Evolutionary conservation across 257 asterid genomes (phyloP), one percentile per base, ranked within the genome.

Genomic region (Ocimum tenuiflorum): DNA sequence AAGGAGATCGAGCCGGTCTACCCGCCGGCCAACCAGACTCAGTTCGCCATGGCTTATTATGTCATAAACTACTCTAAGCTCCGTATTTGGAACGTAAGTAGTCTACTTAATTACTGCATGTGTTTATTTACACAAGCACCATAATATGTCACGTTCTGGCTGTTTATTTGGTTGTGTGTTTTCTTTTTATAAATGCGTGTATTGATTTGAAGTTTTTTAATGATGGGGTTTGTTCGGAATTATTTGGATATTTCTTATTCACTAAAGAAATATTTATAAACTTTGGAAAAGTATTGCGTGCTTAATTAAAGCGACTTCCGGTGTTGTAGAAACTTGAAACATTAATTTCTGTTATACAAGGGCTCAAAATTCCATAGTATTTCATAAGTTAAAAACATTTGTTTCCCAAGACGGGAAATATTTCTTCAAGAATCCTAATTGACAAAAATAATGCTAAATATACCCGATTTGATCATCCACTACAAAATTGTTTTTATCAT

Each of bases 11-110:
- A 78, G 59, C 83, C 80, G 0, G 75, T 78, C 0, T 75, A 78
- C 64, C 83, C 83, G 5, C 83, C 83, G 6, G 64, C 43, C 0
- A 67, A 78, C 68, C 77, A 75, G 23, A 71, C 78, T 33, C 70
- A 78, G 61, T 78, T 78, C 62, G 78, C 83, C 59, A 78, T 78
- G 83, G 83, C 80, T n/a, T 78, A 78, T 38, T 78, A 78, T 13
- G 78, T 78, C 19, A 78, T 78, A 70, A 78, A 78, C 68, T 78
- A 78, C 71, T 78, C 82, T 27, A 78, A 78, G 72, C 82, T 78
- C 39, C 77, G 82, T 24, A 78, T 78, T 48, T 78, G 80, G 80
- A 78, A 78, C 8, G 83, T 78, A 71, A 78, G 83, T 61, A 57
- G 3, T 31, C 36, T 4, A 1, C 31, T 27, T 4, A 35, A 1